Percentiles rank a stretch among this genome's conserved stretches.
phyloP scores from a whole-genome alignment of 352 stramenopile species.

The Globisporangium parvum region DNA sequence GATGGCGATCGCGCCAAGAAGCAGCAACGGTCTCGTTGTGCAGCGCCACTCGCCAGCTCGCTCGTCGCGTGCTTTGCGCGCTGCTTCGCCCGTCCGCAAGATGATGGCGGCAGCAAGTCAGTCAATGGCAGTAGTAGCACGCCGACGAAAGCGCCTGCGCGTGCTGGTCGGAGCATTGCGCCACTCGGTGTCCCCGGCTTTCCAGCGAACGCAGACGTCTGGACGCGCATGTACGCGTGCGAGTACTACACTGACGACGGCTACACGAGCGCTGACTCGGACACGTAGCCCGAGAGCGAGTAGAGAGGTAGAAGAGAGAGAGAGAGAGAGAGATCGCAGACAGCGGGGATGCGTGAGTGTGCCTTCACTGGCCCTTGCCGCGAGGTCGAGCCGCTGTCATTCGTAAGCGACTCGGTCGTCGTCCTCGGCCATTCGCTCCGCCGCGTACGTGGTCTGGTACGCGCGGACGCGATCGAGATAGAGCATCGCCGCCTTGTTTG shows the following conservation, averaged over 20 bases:
- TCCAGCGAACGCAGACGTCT: constrained; percentile 27
- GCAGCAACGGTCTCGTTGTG: neutral
- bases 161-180: constrained; percentile 15
- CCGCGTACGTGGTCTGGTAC: constrained; percentile 12
- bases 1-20: constrained; percentile 6
- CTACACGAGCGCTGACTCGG: constrained; percentile 20
- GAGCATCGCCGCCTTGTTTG: constrained; percentile 42
- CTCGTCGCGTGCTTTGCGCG: constrained; percentile 28
- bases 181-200: constrained; percentile 41
- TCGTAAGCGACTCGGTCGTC: neutral
- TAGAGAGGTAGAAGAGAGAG: too few relatives aligned
- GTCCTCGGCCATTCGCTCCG: neutral
- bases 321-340: neutral
- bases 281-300: constrained; percentile 8
- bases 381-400: neutral
- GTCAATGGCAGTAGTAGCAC: neutral
- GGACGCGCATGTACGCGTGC: constrained; percentile 38
- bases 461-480: constrained; percentile 60
- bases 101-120: neutral
- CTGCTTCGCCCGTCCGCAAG: constrained; percentile 17
- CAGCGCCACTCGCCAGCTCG: neutral
- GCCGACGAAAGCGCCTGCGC: neutral
- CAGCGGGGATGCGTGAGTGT: too few relatives aligned
- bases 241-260: constrained; percentile 54
- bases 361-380: too few relatives aligned